Percentiles rank a stretch among this genome's conserved stretches.
These are phyloP conservation scores for Globisporangium paroecandrum DNA, from an alignment of 352 stramenopile genomes.

Conservation along the genomic window DNA sequence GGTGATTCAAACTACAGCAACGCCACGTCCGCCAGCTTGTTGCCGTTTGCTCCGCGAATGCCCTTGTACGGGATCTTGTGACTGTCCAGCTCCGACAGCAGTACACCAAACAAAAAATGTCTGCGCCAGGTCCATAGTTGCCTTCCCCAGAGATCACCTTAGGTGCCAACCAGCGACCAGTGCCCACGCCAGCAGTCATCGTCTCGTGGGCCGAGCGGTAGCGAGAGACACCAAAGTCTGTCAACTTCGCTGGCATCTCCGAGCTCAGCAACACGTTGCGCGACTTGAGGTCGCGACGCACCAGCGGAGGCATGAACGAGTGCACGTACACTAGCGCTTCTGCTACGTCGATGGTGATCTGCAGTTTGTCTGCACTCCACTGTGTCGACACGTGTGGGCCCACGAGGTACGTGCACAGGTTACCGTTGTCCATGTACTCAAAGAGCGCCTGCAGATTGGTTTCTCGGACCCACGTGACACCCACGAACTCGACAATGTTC, in stretches of 20 bases:
- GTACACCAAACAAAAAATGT: constrained; percentile 48
- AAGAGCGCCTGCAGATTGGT: no score
- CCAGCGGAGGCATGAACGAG: no score
- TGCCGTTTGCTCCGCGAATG: constrained; percentile 13
- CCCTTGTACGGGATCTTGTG: constrained; percentile 44
- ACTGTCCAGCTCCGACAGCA: constrained; percentile 47
- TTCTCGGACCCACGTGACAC: no score
- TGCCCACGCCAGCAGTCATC: constrained; percentile 31
- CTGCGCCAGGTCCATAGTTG: constrained; percentile 24
- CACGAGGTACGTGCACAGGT: no score
- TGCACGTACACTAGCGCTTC: no score
- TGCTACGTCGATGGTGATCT: no score
- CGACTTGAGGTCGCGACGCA: no score
- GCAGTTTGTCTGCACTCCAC: no score
- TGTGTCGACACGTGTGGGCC: no score
- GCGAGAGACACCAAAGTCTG: constrained; percentile 52
- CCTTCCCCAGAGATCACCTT: constrained; percentile 22
- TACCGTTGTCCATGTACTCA: no score
- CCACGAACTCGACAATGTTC: no score
- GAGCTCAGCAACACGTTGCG: constrained; percentile 22
- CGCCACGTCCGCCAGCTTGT: constrained; percentile 27
- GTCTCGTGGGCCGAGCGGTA: constrained; percentile 39
- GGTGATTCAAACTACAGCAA: constrained; percentile 20
- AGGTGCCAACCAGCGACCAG: neutral
- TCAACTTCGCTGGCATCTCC: constrained; percentile 47